Percentiles rank a stretch among this genome's conserved stretches.
These are phyloP conservation scores for Thalassiosira hispida DNA, from an alignment of 352 stramenopile species.

Conservation along the genomic window DNA sequence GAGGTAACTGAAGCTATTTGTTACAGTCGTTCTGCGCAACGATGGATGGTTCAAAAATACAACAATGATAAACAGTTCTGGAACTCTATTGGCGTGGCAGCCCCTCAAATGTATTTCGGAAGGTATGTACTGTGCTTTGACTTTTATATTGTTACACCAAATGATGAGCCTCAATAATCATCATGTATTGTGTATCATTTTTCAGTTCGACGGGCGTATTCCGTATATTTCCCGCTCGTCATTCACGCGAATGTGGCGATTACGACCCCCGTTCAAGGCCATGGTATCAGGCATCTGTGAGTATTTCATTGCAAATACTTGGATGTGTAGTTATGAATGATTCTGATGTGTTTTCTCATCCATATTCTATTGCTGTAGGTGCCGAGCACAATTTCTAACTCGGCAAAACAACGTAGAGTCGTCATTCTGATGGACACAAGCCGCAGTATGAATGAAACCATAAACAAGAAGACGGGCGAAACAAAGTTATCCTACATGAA, in stretches of 20 bases:
- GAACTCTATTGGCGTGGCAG: constrained; percentile 29
- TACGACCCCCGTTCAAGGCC: constrained; percentile 53
- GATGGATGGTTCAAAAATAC: constrained; percentile 59
- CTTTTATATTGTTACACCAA: not conserved
- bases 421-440: constrained; percentile 58
- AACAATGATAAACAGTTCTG: constrained; percentile 34
- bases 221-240: constrained; percentile 48
- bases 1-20: constrained; percentile 45
- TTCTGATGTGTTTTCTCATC: not conserved
- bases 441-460: constrained; percentile 41
- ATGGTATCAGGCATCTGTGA: constrained; percentile 45
- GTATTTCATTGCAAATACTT: not conserved
- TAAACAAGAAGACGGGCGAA: constrained; percentile 14
- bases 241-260: constrained; percentile 38
- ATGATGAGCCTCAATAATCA: too few species aligned
- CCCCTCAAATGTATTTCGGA: constrained; percentile 49
- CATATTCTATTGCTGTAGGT: constrained; percentile 10
- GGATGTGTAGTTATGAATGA: too few species aligned
- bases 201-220: constrained; percentile 43
- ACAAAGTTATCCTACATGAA: constrained; percentile 45
- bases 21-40: constrained; percentile 24
- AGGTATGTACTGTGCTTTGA: not conserved
- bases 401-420: constrained; percentile 43
- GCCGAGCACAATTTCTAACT: constrained; percentile 34
- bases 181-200: not conserved